Base-by-base conservation (phyloP, 805 yeast genomes). In the Hanseniaspora jakobsenii region DNA sequence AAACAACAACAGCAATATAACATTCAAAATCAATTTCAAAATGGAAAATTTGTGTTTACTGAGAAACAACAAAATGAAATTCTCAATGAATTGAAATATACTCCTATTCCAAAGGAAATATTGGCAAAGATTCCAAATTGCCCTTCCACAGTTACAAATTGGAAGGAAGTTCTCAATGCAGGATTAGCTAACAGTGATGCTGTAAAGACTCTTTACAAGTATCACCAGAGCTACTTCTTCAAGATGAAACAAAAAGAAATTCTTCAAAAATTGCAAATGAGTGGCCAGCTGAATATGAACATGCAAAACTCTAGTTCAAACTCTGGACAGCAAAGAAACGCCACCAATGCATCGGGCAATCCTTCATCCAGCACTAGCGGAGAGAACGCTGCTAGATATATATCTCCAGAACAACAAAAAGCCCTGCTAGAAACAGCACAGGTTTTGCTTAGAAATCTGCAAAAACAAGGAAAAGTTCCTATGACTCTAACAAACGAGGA, bases 131-230 rank as follows among this genome's bases (percentile, higher is more conserved):
- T 84, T 37, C 93, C 94, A 8, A 78, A 73, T 37, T 65, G 84
- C 27, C 95, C 95, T 0, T 78, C 78, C 12, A 79, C 77, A 39
- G 78, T 78, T 23, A 78, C 72, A 52, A 82, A 93, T 6, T 86
- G 95, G 95, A 73, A 75, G 18, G 82, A 77, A 56, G 75, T 84
- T 23, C 74, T 77, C 59, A 79, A 77, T 32, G 70, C 77, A 52
- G 61, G 76, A 35, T 62, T 82, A 31, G 75, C 81, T 1, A 70
- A 72, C 6, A 70, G 75, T 27, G 72, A 72, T 22, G 59, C 71
- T 19, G 75, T 82, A 35, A 77, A 74, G 56, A 78, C 75, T 48
- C 75, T 80, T 7, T 84, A 84, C 58, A 70, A 72, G 37, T 64
- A 78, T 40, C 87, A 80, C 58, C 65, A 75, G 48, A 32, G 35